Evolutionary conservation across 768 basidiomycete species (phyloP).

Genomic region (Suillus brevipes): DNA sequence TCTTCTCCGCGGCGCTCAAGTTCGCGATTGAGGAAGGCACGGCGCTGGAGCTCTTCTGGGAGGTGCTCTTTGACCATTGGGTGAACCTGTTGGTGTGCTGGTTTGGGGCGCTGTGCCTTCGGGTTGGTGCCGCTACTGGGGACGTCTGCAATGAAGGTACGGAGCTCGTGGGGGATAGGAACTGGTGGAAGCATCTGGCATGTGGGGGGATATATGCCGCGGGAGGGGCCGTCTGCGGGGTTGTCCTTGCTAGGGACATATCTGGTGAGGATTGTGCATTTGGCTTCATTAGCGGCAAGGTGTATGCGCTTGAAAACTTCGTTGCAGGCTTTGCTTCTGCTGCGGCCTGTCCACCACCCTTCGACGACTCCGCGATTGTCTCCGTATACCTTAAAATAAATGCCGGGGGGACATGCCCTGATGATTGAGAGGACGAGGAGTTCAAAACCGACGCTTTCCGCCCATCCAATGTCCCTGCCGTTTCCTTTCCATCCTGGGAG

Average conservation of each 20-base stretch:
- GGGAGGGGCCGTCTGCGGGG: constrained; percentile 23
- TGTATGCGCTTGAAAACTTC: constrained; percentile 26
- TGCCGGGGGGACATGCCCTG: too few species aligned
- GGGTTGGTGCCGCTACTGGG: neutral
- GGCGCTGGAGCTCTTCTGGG: neutral
- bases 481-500: too few species aligned
- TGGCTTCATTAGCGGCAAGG: neutral
- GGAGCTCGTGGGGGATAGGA: constrained; percentile 8
- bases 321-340: constrained; percentile 29
- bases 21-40: neutral
- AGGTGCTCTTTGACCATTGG: neutral
- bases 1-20: neutral
- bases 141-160: neutral
- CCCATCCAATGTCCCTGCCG: too few species aligned
- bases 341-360: constrained; percentile 37
- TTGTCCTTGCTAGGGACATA: constrained; percentile 19
- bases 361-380: constrained; percentile 40
- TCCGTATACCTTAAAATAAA: too few species aligned
- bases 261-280: constrained; percentile 14
- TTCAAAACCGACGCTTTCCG: too few species aligned
- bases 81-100: neutral
- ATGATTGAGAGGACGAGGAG: too few species aligned
- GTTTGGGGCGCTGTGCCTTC: neutral
- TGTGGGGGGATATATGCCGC: constrained; percentile 10
- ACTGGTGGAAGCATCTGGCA: constrained; percentile 14